Percentiles rank a stretch among this genome's conserved stretches.
These are phyloP conservation scores for Talaromyces ruber DNA, from an alignment of 495 filamentous ascomycete species.

Conservation along the genomic window DNA sequence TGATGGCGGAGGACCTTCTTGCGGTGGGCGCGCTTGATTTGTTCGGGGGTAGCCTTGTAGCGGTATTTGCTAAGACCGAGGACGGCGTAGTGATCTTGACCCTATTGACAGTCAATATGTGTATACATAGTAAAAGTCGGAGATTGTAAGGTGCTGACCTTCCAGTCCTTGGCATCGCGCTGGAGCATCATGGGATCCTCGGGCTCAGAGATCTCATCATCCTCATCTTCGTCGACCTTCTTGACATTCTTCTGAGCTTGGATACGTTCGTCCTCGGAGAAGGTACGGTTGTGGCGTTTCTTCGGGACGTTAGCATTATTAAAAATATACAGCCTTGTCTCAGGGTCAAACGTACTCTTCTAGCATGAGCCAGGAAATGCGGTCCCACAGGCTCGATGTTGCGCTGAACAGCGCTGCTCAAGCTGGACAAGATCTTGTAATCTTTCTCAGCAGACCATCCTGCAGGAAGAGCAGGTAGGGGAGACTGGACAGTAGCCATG, in stretches of 20 bases:
- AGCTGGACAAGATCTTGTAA: conserved; percentile 68
- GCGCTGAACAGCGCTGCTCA: conserved; percentile 65
- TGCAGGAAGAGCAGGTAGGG: conserved; percentile 68
- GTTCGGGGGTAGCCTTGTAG: conserved; percentile 84
- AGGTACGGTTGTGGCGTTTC: conserved; percentile 91
- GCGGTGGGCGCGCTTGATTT: conserved; percentile 96
- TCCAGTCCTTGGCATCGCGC: conserved; percentile 98
- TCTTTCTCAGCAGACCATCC: conserved; percentile 86
- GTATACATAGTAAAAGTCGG: not conserved
- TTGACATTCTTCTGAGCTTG: conserved; percentile 90
- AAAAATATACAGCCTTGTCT: not conserved
- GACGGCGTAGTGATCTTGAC: conserved; percentile 96
- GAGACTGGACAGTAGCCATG: conserved; percentile 42
- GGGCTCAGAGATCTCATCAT: conserved; percentile 81
- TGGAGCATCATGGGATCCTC: conserved; percentile 87
- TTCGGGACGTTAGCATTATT: conserved; percentile 23
- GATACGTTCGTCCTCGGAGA: conserved; percentile 96
- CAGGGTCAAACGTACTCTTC: conserved; percentile 53
- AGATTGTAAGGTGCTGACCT: conserved; percentile 47
- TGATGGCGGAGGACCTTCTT: conserved; percentile 99
- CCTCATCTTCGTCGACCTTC: conserved; percentile 89
- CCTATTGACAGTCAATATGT: conserved; percentile 31
- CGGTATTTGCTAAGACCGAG: conserved; percentile 90
- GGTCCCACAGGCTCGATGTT: conserved; percentile 93
- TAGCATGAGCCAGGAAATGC: conserved; percentile 95